Evolutionary conservation across 176 grass and related monocot genomes (phyloP), one percentile per base, ranked within the genome.

Genomic region (Aegilops longissima): DNA sequence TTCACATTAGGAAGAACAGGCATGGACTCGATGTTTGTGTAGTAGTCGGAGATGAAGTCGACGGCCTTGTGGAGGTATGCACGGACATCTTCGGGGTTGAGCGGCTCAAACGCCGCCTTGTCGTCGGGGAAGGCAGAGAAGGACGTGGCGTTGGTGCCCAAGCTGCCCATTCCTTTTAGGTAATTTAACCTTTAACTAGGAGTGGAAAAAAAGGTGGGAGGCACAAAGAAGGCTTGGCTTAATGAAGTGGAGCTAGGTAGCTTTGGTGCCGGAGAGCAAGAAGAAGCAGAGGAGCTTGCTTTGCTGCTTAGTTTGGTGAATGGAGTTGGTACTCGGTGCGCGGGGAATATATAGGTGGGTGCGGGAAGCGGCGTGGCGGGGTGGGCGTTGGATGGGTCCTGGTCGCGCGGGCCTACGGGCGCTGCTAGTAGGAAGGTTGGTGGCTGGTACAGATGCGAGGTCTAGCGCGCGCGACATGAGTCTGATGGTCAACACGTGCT

Each of bases 41-140:
- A 73, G 70, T 73, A 73, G 70, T 73, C 70, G 38, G 70, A 73
- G 39, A 73, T 73, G 39, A 73, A 73, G n/a, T 73, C 39, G 12
- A 73, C 70, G 3, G 70, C 70, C 70, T 73, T 73, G n/a, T 73
- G 70, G 6, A 73, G 70, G 70, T 73, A 73, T n/a, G 39, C 70
- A 18, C 70, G 70, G 39, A 73, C 39, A 40, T 73, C 70, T 73
- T 73, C 21, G 11, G 38, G 38, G 38, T 73, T 73, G 11, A 73
- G 38, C 11, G 70, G 70, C 70, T 73, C 38, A 21, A 73, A 73
- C 21, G 38, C 21, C n/a, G 38, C 38, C 21, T 73, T 73, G 39
- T 24, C 70, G 5, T 73, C 70, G 5, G 70, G 38, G 23, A 74
- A 38, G 30, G 76, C 52, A 3, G 52, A 78, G 31, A 78, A 61